Evolutionary conservation across 108 stramenopile genomes (phyloP), one percentile per base, ranked within the genome.

Genomic region (Pseudonitzschia multistriata): DNA sequence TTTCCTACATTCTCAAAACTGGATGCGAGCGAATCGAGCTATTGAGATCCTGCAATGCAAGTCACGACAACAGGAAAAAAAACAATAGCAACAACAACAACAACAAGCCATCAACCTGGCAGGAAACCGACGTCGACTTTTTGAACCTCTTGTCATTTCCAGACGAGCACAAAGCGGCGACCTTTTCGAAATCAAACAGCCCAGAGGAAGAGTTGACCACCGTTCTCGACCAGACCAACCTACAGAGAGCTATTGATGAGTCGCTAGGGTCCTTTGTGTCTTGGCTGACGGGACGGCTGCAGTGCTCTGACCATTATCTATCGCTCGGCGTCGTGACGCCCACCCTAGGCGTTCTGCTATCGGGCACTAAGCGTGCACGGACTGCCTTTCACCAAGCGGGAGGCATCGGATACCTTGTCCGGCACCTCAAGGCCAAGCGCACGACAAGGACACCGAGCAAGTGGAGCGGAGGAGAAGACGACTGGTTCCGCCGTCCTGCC

Each of bases 361-460:
- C 56, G 19, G 79, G 63, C 33, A 81, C 83, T 61, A 75, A 72
- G 19, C 69, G 83, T 70, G 86, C 87, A 19, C 78, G 89, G 24
- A 48, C 67, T 21, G 53, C 79, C 49, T 87, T 89, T 63, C 82
- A 74, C 52, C 35, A 85, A 47, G 75, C 70, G 36, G 88, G 91
- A n/a, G 91, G 91, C 15, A 85, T 92, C 66, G 88, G 85, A 15
- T 92, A 83, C 45, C 68, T 90, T 1, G 75, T 77, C 21, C 83
- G 87, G 27, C 86, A 86, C 76, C 68, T 92, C 27, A 64, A 37
- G 40, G 27, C 27, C 19, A 45, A 45, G 28, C 63, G 42, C 28
- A 39, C 11, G 25, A 61, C 0, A n/a, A n/a, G n/a, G n/a, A n/a
- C n/a, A n/a, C n/a, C n/a, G n/a, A n/a, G 42, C 42, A 13, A 45